These are phyloP conservation scores for Lotus japonicus DNA, from an alignment of 306 rosid species.

Conservation along the genomic window DNA sequence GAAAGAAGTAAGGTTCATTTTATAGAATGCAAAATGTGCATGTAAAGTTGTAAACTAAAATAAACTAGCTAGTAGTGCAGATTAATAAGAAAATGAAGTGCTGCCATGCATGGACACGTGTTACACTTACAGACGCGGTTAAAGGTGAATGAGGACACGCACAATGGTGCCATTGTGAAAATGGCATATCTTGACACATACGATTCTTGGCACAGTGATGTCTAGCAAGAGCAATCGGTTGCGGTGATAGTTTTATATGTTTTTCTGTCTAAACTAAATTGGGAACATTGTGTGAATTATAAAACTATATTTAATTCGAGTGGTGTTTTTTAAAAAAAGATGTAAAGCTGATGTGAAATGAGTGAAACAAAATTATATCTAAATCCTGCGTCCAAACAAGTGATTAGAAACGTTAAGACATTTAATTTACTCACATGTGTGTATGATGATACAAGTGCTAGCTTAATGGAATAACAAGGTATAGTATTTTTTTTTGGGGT, in stretches of 20 bases:
- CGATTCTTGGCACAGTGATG: not conserved
- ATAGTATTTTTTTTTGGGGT: no score
- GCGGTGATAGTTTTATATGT: not conserved
- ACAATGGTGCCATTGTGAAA: conserved; percentile 4
- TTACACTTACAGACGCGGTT: conserved; percentile 12
- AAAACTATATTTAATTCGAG: no score
- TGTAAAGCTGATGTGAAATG: no score
- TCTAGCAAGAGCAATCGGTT: not conserved
- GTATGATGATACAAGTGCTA: no score
- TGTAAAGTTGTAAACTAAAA: not conserved
- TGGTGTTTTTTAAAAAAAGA: no score
- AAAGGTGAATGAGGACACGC: conserved; percentile 13
- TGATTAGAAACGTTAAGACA: no score
- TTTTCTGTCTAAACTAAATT: not conserved
- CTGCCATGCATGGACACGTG: not conserved
- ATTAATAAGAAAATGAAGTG: not conserved
- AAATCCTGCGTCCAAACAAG: no score
- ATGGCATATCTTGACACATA: conserved; percentile 9
- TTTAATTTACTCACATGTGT: no score
- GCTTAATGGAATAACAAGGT: no score
- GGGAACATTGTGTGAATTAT: not conserved
- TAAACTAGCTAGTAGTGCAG: not conserved
- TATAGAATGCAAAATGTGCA: conserved; percentile 12
- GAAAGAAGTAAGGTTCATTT: not conserved
- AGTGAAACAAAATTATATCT: no score